Evolutionary conservation across 2,329 filamentous ascomycete species (phyloP), one percentile per base, ranked within the genome.

Genomic region (Xylariaceae sp.): DNA sequence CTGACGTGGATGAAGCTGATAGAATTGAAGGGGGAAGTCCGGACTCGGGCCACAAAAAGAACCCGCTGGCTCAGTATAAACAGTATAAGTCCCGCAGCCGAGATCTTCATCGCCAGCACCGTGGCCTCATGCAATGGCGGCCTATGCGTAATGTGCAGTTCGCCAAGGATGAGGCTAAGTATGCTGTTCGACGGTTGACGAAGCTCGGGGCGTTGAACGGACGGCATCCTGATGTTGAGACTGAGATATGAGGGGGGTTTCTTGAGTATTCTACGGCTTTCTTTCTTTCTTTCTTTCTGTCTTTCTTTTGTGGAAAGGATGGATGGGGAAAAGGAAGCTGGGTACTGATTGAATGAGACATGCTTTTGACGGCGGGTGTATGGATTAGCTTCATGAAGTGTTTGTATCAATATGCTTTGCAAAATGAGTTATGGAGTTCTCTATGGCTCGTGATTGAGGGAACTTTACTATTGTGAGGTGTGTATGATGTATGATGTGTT

Each of bases 111-210:
- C 82, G 91, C 0, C 90, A 91, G 73, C 91, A 96, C 63, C 80
- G 91, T 8, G 92, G 92, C 0, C 66, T 96, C 67, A 95, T 96
- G 89, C 92, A 97, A 71, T 97, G 91, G 91, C 88, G 85, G 66
- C 91, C 92, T 0, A 88, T 91, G 68, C 80, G 92, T 41, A 96
- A 96, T 68, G 77, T 84, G 27, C 84, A 85, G 62, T 97, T 96
- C 70, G 91, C 86, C 43, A 95, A 94, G 73, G 80, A 96, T 65
- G 89, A 97, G 75, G 84, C 88, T 0, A 86, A 87, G 65, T 91
- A 86, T 72, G 89, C 88, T 0, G 71, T 91, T 4, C 78, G 85
- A 44, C 89, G 88, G 69, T 73, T 95, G 53, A 88, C 86, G 70
- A 87, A 88, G 65, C 85, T 89, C 68, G 79, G 94, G 7, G 86